Evolutionary conservation across 73 alveolate species (phyloP), one percentile per base, ranked within the genome.

Genomic region (Durusdinium trenchii): DNA sequence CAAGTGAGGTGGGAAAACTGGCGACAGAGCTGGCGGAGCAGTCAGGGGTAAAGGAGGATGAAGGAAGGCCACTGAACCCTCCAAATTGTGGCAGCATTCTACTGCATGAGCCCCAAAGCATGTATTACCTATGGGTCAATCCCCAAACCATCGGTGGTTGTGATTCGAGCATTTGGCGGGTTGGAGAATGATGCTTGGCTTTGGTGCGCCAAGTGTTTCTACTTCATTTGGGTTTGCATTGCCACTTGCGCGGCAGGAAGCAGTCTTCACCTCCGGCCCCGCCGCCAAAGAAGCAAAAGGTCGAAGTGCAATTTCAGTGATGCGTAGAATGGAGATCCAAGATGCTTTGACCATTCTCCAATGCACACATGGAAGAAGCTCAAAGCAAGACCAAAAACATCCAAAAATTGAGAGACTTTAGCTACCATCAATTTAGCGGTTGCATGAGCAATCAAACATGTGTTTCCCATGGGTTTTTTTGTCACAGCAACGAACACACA

Each of bases 261-360:
- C 78, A 45, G 60, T 60, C 95, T 60, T 30, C 95, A 16, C 57
- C 76, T 26, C 61, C 83, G 3, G 67, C 38, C 50, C 52, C 86
- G 23, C 87, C 87, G 36, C 89, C 84, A 43, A 91, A 91, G 89
- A 75, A 76, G 78, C 98, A 91, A 45, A 91, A 91, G 89, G 98
- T 71, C 42, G 98, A 91, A 76, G 69, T 91, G 43, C 89, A 75
- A 47, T 91, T 91, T 38, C 98, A 91, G 48, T 91, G 35, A 32
- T 23, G 52, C 9, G 42, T 5, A 62, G 51, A 28, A 51, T 71
- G 79, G 36, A 38, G 42, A 36, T 14, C 43, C 86, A 40, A n/a
- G 26, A 14, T 36, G 14, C 28, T 6, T 38, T 38, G 86, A 20
- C 30, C n/a, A 12, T n/a, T 51, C n/a, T 26, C 84, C 38, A n/a